phyloP scores from a whole-genome alignment of 2,329 filamentous ascomycete species.

The Alternaria solani region DNA sequence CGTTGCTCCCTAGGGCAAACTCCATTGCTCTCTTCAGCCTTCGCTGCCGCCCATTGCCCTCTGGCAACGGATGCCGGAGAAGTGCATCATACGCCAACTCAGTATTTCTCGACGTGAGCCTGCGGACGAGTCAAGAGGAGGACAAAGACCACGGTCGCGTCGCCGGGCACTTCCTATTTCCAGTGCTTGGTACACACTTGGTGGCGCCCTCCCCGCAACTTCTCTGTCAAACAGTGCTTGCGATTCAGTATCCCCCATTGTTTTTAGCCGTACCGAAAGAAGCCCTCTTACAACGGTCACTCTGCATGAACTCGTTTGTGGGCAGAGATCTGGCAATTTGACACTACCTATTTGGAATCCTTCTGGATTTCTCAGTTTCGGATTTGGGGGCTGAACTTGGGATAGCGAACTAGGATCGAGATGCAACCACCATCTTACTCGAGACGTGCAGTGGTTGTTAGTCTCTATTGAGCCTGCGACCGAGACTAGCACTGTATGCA shows the following conservation, averaged over 20 bases:
- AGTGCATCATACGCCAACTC: neutral
- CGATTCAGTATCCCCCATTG: neutral
- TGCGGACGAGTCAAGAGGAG: neutral
- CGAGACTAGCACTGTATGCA: neutral
- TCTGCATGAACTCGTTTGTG: neutral
- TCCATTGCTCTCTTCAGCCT: neutral
- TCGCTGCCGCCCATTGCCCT: neutral
- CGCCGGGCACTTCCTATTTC: neutral
- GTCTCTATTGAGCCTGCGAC: neutral
- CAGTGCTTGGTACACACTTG: neutral
- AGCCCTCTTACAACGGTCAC: neutral
- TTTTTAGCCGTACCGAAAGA: slow-evolving; percentile 1
- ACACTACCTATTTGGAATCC: neutral
- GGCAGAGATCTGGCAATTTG: neutral
- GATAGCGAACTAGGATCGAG: neutral
- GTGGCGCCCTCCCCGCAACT: slow-evolving; percentile 1
- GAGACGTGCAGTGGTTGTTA: neutral
- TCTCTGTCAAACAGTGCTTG: neutral
- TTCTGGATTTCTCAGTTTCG: neutral
- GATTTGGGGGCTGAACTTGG: neutral
- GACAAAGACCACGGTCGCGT: neutral
- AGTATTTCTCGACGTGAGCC: neutral
- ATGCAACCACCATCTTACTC: slow-evolving; percentile 1
- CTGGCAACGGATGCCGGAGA: neutral
- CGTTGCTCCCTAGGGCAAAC: neutral